Evolutionary conservation across 2,329 filamentous ascomycete species (phyloP), one percentile per base, ranked within the genome.

Genomic region (Aspergillus pseudoterreus): DNA sequence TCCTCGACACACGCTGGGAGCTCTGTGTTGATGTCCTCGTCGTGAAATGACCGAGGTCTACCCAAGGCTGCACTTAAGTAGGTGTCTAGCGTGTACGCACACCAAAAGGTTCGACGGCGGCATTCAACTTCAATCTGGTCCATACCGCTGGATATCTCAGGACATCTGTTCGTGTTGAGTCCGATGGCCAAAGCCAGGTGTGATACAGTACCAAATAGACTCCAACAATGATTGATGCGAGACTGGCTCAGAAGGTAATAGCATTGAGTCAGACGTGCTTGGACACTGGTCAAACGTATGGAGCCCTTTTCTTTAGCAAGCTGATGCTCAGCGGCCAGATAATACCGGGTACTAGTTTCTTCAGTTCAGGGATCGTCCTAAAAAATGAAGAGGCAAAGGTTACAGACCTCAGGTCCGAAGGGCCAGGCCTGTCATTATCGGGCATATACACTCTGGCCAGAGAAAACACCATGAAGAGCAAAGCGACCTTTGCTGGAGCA

Each of bases 181-280:
- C 58, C 58, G 32, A 58, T 57, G 32, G 58, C 68, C 0, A 68
- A 62, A 0, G 66, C 69, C 0, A 78, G 53, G 41, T 75, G 72
- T 0, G 71, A 64, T 0, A 69, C 65, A 0, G 71, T 76, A 1
- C 75, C 75, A 9, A 78, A 78, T 0, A 75, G 61, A 36, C 64
- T 75, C 75, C 75, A 78, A 56, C 72, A 75, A 42, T 76, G 73
- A 50, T 78, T 78, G 52, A 78, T 66, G 3, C 75, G 71, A 2
- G 75, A 78, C 9, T 71, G 70, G 0, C 72, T 64, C 1, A 78
- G 64, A 0, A 78, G 65, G 43, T 74, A 78, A 43, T 71, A 74
- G 44, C 73, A 75, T 53, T 77, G 74, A 0, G 62, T 55, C 0
- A 78, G 55, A 0, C 72, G 69, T 4, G 73, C 74, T 55, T 76